Conservation (phyloP, 306 rosid species). For the cucumber (Cucumis sativus) region Cucumber_9930_V3 NC_026657.2:30766001-30766500, state of each 20-base stretch:
- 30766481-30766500: background rate
- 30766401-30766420: constrained; percentile 34
- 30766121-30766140: background rate
- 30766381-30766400: constrained; percentile 39
- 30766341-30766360: constrained; percentile 73
- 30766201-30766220: constrained; percentile 13
- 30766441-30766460: constrained; percentile 24
- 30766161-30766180: constrained; percentile 63
- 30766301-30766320: constrained; percentile 59
- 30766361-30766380: constrained; percentile 92
- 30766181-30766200: constrained; percentile 22
- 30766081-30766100: background rate
- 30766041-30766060: background rate
- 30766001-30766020: background rate
- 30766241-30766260: constrained; percentile 28
- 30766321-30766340: constrained; percentile 67
- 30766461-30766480: constrained; percentile 6
- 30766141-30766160: constrained; percentile 70
- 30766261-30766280: constrained; percentile 34
- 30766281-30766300: constrained; percentile 39
- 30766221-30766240: constrained; percentile 20
- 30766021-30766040: background rate
- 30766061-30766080: background rate
- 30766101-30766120: background rate
- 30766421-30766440: constrained; percentile 30